phyloP scores from a whole-genome alignment of 176 grass and related monocot genomes.

The Poa annua region DNA sequence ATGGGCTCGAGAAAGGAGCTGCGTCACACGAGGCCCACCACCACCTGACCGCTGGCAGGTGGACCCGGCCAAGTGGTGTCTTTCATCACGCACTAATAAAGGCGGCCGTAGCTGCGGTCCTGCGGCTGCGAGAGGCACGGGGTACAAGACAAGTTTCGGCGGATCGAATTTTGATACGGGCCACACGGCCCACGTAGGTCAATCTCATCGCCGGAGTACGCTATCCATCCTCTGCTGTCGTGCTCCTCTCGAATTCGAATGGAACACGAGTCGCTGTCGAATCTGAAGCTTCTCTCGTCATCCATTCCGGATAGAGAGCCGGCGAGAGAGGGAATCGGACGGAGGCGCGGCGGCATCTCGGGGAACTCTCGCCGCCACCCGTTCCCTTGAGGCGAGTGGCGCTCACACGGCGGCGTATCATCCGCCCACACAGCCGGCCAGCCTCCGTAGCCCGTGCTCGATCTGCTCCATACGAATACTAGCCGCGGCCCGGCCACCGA shows the following conservation, averaged over 20 bases:
- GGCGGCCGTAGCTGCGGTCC: background rate
- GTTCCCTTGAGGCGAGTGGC: slow-evolving; percentile 4
- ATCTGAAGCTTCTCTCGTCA: too few species aligned
- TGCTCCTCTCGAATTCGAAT: too few species aligned
- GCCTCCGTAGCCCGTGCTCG: too few species aligned
- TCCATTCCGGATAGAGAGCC: too few species aligned
- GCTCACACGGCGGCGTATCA: background rate
- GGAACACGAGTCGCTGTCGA: too few species aligned
- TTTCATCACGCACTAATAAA: background rate
- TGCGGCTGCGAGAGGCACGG: background rate
- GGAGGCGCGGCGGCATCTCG: background rate
- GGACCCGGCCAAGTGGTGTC: background rate
- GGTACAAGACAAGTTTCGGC: background rate
- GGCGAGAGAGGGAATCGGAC: slow-evolving; percentile 33
- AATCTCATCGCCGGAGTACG: background rate
- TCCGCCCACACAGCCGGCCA: too few species aligned
- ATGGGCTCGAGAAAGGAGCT: slow-evolving; percentile 25
- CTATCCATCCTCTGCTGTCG: background rate
- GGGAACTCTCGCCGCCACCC: background rate
- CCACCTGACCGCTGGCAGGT: background rate
- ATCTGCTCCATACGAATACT: too few species aligned
- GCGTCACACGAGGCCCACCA: background rate
- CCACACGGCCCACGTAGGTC: slow-evolving; percentile 11
- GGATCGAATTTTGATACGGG: background rate
- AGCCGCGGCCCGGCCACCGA: too few species aligned